Evolutionary conservation across 73 alveolate genomes (phyloP), one percentile per base, ranked within the genome.

Genomic region (Effrenium voratum): DNA sequence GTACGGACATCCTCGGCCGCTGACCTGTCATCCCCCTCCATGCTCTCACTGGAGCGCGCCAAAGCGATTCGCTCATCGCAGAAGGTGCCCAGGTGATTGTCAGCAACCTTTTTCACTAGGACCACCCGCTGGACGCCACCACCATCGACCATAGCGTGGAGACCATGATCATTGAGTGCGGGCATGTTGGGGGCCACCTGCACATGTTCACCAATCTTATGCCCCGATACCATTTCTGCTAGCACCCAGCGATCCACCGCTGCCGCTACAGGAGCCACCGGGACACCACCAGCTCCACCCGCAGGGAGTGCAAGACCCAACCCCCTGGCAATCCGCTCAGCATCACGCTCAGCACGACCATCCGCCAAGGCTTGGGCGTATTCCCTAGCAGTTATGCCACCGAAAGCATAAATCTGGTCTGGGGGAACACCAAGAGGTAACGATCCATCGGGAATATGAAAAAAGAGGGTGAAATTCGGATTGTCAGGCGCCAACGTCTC

Each of bases 391-490:
- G 79, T 55, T 79, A 84, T 49, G 4, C 83, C 68, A 0, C 38
- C 63, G 28, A 86, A 86, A 66, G 94, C 63, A 52, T 86, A 86
- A 30, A 86, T 36, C 49, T 86, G 94, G 28, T 47, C 47, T 13
- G 63, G 34, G 16, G 93, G 93, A 1, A 86, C 22, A 10, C 82
- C 46, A 38, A 47, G 80, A 1, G 94, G 94, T 2, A 86, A 36
- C 0, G 68, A 6, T 13, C 83, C 94, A 50, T 60, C 94, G 3
- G 55, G 38, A 19, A 40, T 43, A 38, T 84, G 93, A 47, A 44
- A 81, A 34, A 81, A 81, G 3, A 26, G 0, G 49, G 45, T 15
- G 57, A 81, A 49, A 47, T 81, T 73, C 1, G 50, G 38, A 34
- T 81, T 81, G 13, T 30, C 49, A 1, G 66, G 47, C 13, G 24